phyloP scores from a whole-genome alignment of 2,329 filamentous ascomycete species.

The Pseudogymnoascus sp. region DNA sequence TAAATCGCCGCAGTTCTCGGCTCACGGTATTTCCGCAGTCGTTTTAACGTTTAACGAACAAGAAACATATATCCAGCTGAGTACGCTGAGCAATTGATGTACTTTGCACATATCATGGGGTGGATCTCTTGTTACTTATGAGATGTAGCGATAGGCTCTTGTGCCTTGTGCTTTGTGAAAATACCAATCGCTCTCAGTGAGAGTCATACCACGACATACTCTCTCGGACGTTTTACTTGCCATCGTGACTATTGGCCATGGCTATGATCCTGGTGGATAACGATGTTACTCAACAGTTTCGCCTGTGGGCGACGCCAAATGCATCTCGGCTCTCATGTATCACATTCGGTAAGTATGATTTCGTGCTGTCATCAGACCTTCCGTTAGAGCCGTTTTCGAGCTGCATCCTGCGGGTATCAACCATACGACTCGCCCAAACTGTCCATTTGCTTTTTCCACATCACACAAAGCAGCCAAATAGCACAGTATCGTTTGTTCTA shows the following conservation, averaged over 20 bases:
- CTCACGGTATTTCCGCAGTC: constrained; percentile 6
- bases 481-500: background rate
- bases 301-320: background rate
- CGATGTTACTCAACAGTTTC: background rate
- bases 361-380: background rate
- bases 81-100: constrained; percentile 2
- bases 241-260: background rate
- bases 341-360: background rate
- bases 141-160: background rate
- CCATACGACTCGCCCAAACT: background rate
- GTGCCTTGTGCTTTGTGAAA: background rate
- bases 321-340: background rate
- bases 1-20: background rate
- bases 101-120: background rate
- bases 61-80: constrained; percentile 2
- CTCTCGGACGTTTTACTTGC: background rate
- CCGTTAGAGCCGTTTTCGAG: background rate
- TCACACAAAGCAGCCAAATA: background rate
- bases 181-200: background rate
- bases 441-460: background rate
- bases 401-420: background rate
- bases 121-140: background rate
- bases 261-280: background rate
- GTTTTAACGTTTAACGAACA: constrained; percentile 7
- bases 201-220: background rate